Conservation (phyloP, 495 filamentous ascomycete genomes). For the Darksidea phi region DNA sequence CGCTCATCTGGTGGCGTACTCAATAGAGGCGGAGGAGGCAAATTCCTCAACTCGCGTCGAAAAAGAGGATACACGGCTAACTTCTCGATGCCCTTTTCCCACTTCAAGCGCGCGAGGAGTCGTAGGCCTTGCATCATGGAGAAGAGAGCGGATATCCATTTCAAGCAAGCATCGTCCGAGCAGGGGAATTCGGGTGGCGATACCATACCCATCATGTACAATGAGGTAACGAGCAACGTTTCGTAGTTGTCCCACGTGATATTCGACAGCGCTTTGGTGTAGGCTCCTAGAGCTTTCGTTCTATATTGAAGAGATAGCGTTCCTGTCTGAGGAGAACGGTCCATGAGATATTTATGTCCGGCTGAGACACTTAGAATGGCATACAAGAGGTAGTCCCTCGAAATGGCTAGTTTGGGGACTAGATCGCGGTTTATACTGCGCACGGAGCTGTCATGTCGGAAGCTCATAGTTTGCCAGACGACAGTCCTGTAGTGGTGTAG, state of each 20-base stretch:
- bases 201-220: constrained; percentile 8
- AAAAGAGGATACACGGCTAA: constrained; percentile 14
- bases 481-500: not conserved
- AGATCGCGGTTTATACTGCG: constrained; percentile 16
- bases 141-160: constrained; percentile 11
- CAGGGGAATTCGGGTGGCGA: constrained; percentile 10
- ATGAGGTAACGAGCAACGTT: constrained; percentile 15
- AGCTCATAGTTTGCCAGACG: not conserved
- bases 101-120: constrained; percentile 19
- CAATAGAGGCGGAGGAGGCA: constrained; percentile 19
- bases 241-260: constrained; percentile 29
- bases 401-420: constrained; percentile 9
- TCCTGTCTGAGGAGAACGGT: not conserved
- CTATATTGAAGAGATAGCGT: not conserved
- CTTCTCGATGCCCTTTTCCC: constrained; percentile 11
- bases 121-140: constrained; percentile 25
- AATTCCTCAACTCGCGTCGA: constrained; percentile 11
- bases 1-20: not conserved
- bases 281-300: constrained; percentile 12
- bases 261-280: constrained; percentile 18
- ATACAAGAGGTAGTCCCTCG: constrained; percentile 16
- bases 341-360: not conserved
- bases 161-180: not conserved
- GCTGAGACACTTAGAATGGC: constrained; percentile 20
- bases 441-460: constrained; percentile 11